These are phyloP conservation scores for Candida bentonensis DNA, from an alignment of 805 yeast species.

Conservation along the genomic window DNA sequence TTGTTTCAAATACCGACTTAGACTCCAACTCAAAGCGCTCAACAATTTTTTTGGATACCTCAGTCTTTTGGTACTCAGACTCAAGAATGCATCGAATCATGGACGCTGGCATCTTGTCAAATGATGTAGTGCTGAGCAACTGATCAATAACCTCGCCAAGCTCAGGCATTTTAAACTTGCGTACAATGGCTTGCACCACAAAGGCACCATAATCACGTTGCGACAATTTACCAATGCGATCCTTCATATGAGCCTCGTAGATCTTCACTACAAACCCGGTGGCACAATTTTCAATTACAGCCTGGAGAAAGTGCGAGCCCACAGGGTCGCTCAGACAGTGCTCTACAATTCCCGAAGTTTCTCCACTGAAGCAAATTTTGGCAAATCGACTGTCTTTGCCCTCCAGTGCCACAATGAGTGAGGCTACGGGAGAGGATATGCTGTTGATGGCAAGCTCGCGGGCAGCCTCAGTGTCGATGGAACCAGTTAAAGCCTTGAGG, in stretches of 20 bases:
- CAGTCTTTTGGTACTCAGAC: slow-evolving; percentile 43
- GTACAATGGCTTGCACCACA: slow-evolving; percentile 58
- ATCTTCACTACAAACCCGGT: slow-evolving; percentile 57
- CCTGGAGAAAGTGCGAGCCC: slow-evolving; percentile 87
- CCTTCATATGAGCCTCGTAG: slow-evolving; percentile 56
- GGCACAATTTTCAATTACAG: slow-evolving; percentile 51
- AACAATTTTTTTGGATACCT: slow-evolving; percentile 28
- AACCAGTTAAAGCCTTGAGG: slow-evolving; percentile 14
- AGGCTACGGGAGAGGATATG: slow-evolving; percentile 78
- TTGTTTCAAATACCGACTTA: background rate
- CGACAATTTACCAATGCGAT: slow-evolving; percentile 57
- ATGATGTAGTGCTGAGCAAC: slow-evolving; percentile 2
- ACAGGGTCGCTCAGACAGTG: slow-evolving; percentile 72
- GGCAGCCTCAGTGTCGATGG: slow-evolving; percentile 21
- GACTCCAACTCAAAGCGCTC: background rate
- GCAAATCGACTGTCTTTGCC: slow-evolving; percentile 45
- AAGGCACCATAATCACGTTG: slow-evolving; percentile 75
- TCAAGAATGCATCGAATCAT: background rate
- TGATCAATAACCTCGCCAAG: slow-evolving; percentile 16
- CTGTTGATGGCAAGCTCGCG: slow-evolving; percentile 51
- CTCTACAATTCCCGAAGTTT: slow-evolving; percentile 41
- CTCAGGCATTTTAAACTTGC: slow-evolving; percentile 22
- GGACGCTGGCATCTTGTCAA: background rate
- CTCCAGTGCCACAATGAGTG: slow-evolving; percentile 63
- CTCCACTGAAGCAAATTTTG: background rate